A percentile compares a stretch with the other conserved stretches of the same genome.
Evolutionary conservation across 169 alveolate genomes (phyloP).

Genomic region (Amoebophrya sp.): DNA sequence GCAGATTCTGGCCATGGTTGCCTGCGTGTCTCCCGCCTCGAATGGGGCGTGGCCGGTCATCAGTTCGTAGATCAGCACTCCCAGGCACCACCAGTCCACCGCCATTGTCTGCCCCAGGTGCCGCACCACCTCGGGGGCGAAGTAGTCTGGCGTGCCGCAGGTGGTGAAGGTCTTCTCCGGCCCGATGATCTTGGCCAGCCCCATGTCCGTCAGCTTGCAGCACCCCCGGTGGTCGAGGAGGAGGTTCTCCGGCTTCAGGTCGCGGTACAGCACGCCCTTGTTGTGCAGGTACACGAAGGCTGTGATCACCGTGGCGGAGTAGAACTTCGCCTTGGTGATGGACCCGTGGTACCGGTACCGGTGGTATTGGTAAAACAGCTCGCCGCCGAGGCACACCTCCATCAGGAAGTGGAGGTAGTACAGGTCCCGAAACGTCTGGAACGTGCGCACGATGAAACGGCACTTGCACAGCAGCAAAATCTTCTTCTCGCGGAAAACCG

Average conservation of each 20-base stretch:
- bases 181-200: constrained; percentile 28
- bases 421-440: not conserved
- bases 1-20: too few relatives aligned
- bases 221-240: constrained; percentile 17
- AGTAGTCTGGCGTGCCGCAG: constrained; percentile 30
- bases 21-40: too few relatives aligned
- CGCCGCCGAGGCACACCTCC: constrained; percentile 1
- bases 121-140: constrained; percentile 23
- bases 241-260: constrained; percentile 25
- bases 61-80: too few relatives aligned
- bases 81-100: too few relatives aligned
- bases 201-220: constrained; percentile 31
- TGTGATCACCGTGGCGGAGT: not conserved
- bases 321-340: not conserved
- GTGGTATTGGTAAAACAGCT: not conserved
- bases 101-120: not conserved
- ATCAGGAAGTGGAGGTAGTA: not conserved
- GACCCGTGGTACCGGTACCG: not conserved
- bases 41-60: too few relatives aligned
- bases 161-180: constrained; percentile 25
- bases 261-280: not conserved
- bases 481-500: not conserved
- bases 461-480: not conserved
- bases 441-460: not conserved
- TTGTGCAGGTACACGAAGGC: not conserved